Conservation (phyloP, 805 yeast genomes). For the Saccharomyces mikatae region DNA sequence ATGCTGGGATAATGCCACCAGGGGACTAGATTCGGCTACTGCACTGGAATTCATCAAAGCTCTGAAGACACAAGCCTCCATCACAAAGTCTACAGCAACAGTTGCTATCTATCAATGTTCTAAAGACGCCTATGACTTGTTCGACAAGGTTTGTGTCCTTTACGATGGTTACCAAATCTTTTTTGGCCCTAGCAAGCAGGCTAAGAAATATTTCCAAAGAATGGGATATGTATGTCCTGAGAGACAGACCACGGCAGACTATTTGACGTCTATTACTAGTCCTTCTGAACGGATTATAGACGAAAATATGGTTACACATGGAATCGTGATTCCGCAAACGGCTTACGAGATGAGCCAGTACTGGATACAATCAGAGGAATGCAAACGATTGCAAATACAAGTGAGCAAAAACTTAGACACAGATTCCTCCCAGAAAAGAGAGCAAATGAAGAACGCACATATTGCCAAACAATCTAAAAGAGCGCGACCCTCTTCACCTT, state of each 20-base stretch:
- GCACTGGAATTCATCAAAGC: conserved; percentile 48
- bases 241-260: conserved; percentile 52
- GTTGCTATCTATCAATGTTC: conserved; percentile 53
- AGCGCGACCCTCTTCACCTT: conserved; percentile 36
- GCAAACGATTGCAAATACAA: conserved; percentile 30
- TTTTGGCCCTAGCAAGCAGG: conserved; percentile 39
- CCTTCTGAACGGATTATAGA: conserved; percentile 44
- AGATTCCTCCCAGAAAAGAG: conserved; percentile 2
- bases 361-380: conserved; percentile 41
- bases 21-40: conserved; percentile 53
- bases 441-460: conserved; percentile 29
- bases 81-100: conserved; percentile 42
- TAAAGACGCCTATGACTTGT: conserved; percentile 45
- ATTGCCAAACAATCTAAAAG: conserved; percentile 40
- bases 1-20: conserved; percentile 50
- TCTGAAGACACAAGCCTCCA: conserved; percentile 40
- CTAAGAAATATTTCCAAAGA: conserved; percentile 39
- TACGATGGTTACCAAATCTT: conserved; percentile 49
- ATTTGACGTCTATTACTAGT: conserved; percentile 44
- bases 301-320: conserved; percentile 32
- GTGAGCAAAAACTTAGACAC: conserved; percentile 31
- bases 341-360: conserved; percentile 40
- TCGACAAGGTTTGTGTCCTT: conserved; percentile 44
- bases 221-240: conserved; percentile 49
- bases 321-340: conserved; percentile 43